Base-by-base conservation (phyloP, 257 asterid species). In the Euphrasia confusa region DNA sequence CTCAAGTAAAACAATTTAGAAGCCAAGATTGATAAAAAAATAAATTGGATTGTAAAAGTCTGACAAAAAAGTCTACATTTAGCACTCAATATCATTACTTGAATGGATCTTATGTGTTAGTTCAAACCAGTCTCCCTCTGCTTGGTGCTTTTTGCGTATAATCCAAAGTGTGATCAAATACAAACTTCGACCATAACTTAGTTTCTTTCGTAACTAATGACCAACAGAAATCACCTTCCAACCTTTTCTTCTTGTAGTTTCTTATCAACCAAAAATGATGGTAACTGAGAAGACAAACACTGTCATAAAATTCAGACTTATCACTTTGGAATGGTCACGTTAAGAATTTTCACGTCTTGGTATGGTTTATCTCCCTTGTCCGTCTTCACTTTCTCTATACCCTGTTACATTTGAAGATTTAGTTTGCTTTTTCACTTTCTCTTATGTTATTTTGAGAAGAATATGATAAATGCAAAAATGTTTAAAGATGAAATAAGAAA, bases 281-380 rank as follows among this genome's bases (percentile, higher is more conserved):
- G 11, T 44, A 35, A 13, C 44, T 52, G 60, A 50, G 54, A 30
- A 3, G 28, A 27, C 27, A 58, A 8, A 21, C 1, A 21, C 24
- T 21, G 28, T 52, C 30, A 21, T 2, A 15, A 24, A 45, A 9
- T 45, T 40, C 7, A 53, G 44, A 24, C 11, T 21, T 47, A 72
- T 61, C 77, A 79, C 84, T 89, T 86, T 17, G 97, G 95, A 72
- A 86, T 78, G 7, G 99, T 84, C 56, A 92, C 99, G 65, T 92
- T 92, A 54, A 92, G 73, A 74, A 92, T 89, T 79, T 92, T 92
- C 53, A 89, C 96, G 60, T 92, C 99, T 78, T 89, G 97, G 75
- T 80, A 75, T 11, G 99, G 99, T 75, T 75, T 89, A 79, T 92
- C 99, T 47, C 56, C 75, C 81, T 78, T 92, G 81, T 92, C 96